Conservation (phyloP, 2,329 filamentous ascomycete genomes). For the Aureobasidium sp. region DNA sequence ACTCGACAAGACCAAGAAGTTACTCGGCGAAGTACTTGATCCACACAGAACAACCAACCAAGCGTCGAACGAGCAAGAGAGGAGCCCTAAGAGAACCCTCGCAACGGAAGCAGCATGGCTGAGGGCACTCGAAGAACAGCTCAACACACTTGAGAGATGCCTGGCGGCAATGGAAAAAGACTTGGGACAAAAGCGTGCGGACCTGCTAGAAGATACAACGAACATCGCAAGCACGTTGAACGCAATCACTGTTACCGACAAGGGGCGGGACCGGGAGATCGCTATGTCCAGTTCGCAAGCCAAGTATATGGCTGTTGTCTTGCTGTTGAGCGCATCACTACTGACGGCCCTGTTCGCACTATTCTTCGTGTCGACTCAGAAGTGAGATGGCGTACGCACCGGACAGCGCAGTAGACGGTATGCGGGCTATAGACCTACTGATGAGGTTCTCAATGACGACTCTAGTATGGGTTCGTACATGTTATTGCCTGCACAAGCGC, state of each 20-base stretch:
- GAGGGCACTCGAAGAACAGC: neutral
- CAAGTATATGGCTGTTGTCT: neutral
- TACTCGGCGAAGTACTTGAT: neutral
- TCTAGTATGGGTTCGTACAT: neutral
- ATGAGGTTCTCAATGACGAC: neutral
- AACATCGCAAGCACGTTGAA: neutral
- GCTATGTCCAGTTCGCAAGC: neutral
- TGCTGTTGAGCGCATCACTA: neutral
- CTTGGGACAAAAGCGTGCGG: neutral
- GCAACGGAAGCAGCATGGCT: neutral
- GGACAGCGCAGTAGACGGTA: neutral
- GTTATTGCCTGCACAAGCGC: neutral
- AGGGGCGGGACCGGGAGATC: too few relatives aligned
- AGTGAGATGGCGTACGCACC: neutral
- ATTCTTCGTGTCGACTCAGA: neutral
- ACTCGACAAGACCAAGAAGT: neutral
- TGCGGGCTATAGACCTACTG: neutral
- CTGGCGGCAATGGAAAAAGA: neutral
- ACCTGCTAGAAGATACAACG: neutral
- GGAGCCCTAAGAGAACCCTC: neutral
- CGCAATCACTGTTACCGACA: neutral
- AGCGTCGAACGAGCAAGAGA: neutral
- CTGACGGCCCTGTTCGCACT: neutral
- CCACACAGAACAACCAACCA: neutral
- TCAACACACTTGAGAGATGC: neutral